Base-by-base conservation (phyloP, 495 filamentous ascomycete species). In the Cenococcum geophilum region DNA sequence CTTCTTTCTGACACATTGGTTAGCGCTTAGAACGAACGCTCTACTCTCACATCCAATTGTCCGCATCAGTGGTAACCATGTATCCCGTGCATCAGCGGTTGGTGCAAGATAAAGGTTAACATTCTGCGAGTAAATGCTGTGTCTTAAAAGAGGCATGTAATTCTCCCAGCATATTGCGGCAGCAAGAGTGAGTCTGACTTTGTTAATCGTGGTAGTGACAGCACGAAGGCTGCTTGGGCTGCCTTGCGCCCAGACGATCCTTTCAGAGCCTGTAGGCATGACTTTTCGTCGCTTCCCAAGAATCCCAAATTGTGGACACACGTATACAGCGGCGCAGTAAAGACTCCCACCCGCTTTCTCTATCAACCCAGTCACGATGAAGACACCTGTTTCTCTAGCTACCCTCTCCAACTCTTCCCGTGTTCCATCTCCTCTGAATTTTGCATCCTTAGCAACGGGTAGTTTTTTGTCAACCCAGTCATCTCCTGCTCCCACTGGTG, bases 151-250 rank as follows among this genome's bases (percentile, higher is more conserved):
- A 0, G 92, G 92, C 92, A 97, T 97, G 70, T 89, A 95, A 65
- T 90, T 97, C 74, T 97, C 92, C 92, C 92, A 97, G 76, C 92
- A 97, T 45, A 97, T 95, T 1, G 92, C 92, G 0, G 89, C 84
- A 0, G 84, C 92, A 6, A 96, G 75, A 16, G 85, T 91, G 20
- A 97, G 74, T 48, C 81, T 83, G 14, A 92, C 83, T 21, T 88
- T 89, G 21, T 83, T 82, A 61, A 97, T 86, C n/a, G 77, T 81
- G 0, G 91, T 91, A 21, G 84, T 88, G 1, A 97, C 79, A 0
- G 92, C 92, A 57, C 83, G 83, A 32, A 97, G 82, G 0, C 90
- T 92, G 0, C 85, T 82, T 0, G 91, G 80, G 0, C 86, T 88
- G 18, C 92, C 92, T 68, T 95, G 87, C 0, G 87, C 92, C 92